Evolutionary conservation across 2,329 filamentous ascomycete species (phyloP).

Genomic region (Fusarium caatingaense): DNA sequence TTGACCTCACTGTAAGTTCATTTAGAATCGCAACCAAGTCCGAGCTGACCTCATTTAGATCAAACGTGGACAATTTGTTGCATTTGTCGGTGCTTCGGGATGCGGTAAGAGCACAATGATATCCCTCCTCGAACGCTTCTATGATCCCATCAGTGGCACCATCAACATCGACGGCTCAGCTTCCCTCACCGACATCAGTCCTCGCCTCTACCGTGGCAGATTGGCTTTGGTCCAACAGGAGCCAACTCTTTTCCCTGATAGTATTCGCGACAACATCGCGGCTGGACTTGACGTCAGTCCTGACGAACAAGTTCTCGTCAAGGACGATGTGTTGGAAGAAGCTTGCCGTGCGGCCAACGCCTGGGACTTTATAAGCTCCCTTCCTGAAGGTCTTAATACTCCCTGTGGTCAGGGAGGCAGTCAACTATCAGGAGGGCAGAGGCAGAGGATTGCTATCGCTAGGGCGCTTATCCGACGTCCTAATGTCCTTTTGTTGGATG

Average conservation of each 20-base stretch:
- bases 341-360: slow-evolving; percentile 57
- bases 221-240: slow-evolving; percentile 69
- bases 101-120: slow-evolving; percentile 72
- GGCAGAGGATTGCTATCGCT: slow-evolving; percentile 75
- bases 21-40: neutral
- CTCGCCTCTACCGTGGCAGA: slow-evolving; percentile 61
- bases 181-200: slow-evolving; percentile 56
- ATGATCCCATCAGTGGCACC: slow-evolving; percentile 52
- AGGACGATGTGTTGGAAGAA: slow-evolving; percentile 57
- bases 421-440: slow-evolving; percentile 74
- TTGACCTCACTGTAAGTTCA: slow-evolving; percentile 42
- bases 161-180: slow-evolving; percentile 36
- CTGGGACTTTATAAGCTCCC: slow-evolving; percentile 56
- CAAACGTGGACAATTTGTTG: slow-evolving; percentile 61
- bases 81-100: slow-evolving; percentile 63
- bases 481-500: slow-evolving; percentile 36
- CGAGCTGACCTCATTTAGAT: slow-evolving; percentile 30
- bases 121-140: slow-evolving; percentile 60
- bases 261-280: slow-evolving; percentile 82
- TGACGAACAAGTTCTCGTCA: slow-evolving; percentile 12
- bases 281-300: slow-evolving; percentile 31
- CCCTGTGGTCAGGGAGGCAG: slow-evolving; percentile 71
- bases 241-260: slow-evolving; percentile 79
- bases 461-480: slow-evolving; percentile 62
- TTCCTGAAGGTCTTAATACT: slow-evolving; percentile 63